Evolutionary conservation across 331 rosid species (phyloP), one percentile per base, ranked within the genome.

Genomic region (Acacia concinna): DNA sequence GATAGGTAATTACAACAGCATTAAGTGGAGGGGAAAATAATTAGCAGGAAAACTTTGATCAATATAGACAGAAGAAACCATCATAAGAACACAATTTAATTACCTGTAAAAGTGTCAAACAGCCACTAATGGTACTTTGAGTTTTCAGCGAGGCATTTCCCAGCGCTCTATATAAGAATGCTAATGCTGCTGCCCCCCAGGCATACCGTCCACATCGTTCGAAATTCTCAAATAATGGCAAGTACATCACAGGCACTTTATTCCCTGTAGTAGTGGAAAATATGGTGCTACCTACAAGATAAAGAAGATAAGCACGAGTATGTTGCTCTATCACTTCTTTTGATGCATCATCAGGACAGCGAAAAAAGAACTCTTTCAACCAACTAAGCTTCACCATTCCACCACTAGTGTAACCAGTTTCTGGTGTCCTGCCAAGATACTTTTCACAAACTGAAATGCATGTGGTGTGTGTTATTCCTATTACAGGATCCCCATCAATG

Each of bases 311-410:
- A 25, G 98, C 99, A 63, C 99, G 98, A 7, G 99, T 96, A 79
- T 96, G 97, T 44, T 86, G 90, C 81, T 93, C 92, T 44, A 93
- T 83, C 84, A 89, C 85, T 83, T 93, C 94, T 0, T 82, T 70
- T 3, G 97, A 83, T 64, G 97, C 98, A 87, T 89, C 89, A 65
- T 87, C 92, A 21, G 97, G 94, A 84, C 99, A 96, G 18, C 71
- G 88, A 73, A 89, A 96, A 85, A 93, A 96, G 83, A 82, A 89
- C 87, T 96, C 98, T 63, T 96, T 96, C 86, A 96, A 89, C 99
- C 99, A 96, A 82, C 99, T 96, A 75, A 96, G 91, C 92, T 96
- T 96, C 82, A 96, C 99, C 99, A 96, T 96, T 71, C 99, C 98
- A 20, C 99, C 99, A 78, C 98, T 96, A 8, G 98, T 93, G 81